phyloP scores from a whole-genome alignment of 257 asterid species.

The Lycium barbarum region DNA sequence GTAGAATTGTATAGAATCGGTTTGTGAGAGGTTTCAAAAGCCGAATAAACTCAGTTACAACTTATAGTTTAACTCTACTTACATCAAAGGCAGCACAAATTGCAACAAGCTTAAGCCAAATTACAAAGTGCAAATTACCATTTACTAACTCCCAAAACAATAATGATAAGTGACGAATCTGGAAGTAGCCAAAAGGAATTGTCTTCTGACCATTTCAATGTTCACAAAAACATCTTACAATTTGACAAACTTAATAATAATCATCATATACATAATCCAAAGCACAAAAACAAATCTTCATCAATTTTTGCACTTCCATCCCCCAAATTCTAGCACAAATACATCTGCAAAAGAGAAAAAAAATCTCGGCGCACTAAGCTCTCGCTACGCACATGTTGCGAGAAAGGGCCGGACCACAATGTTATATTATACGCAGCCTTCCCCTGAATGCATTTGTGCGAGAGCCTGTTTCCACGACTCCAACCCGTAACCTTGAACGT shows the following conservation, averaged over 20 bases:
- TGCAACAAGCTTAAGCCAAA: too few relatives aligned
- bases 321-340: background rate
- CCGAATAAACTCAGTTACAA: background rate
- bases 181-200: background rate
- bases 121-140: too few relatives aligned
- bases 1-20: background rate
- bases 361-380: too few relatives aligned
- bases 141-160: background rate
- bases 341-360: background rate
- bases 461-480: too few relatives aligned
- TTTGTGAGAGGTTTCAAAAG: background rate
- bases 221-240: background rate
- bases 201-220: slow-evolving; percentile 1
- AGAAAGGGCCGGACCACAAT: too few relatives aligned
- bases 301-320: slow-evolving; percentile 28
- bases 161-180: background rate
- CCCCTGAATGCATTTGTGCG: too few relatives aligned
- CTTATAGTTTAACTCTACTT: background rate
- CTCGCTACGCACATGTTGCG: too few relatives aligned
- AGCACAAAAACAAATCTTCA: slow-evolving; percentile 21
- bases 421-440: too few relatives aligned
- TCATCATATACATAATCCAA: slow-evolving; percentile 16
- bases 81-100: background rate
- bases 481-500: too few relatives aligned
- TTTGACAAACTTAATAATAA: slow-evolving; percentile 6